These are phyloP conservation scores for Dimargaris xerosporica DNA, from an alignment of 192 early-diverging fungal species.

Conservation along the genomic window DNA sequence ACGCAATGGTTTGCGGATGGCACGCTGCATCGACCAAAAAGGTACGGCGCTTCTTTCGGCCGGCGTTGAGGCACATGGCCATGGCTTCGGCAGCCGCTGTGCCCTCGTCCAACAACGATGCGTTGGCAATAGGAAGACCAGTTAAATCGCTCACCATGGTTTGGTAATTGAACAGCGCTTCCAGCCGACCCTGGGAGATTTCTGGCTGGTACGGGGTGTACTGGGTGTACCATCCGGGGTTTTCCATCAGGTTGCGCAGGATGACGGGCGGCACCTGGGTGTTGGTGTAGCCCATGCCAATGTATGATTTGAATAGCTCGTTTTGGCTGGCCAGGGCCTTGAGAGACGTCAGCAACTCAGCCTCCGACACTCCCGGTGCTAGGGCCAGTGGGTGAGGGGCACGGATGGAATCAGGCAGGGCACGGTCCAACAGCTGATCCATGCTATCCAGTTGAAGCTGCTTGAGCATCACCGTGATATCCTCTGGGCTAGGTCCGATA, in stretches of 20 bases:
- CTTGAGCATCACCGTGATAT: conserved; percentile 72
- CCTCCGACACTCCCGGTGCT: conserved; percentile 64
- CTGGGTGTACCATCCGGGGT: conserved; percentile 99
- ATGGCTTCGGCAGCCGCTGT: conserved; percentile 98
- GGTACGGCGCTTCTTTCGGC: conserved; percentile 62
- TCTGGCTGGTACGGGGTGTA: conserved; percentile 99
- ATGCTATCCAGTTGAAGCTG: conserved; percentile 60
- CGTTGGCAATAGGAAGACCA: conserved; percentile 91
- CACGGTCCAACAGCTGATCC: conserved; percentile 67
- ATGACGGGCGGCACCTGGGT: conserved; percentile 89
- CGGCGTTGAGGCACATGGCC: conserved; percentile 56
- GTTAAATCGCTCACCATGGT: conserved; percentile 93
- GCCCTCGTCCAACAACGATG: conserved; percentile 96
- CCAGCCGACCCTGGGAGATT: conserved; percentile 95
- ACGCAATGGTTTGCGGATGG: conserved; percentile 91
- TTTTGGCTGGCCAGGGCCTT: conserved; percentile 80
- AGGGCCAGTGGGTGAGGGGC: conserved; percentile 55
- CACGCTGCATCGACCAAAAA: conserved; percentile 90
- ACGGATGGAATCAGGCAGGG: conserved; percentile 70
- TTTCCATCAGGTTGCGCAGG: conserved; percentile 92
- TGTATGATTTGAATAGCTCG: conserved; percentile 81
- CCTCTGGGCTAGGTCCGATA: conserved; percentile 61
- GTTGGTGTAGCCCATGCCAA: conserved; percentile 91
- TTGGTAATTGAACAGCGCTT: conserved; percentile 95
- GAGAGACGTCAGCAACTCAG: conserved; percentile 70